Base-by-base conservation (phyloP, 2,329 filamentous ascomycete species). In the Colletotrichum theobromicola region DNA sequence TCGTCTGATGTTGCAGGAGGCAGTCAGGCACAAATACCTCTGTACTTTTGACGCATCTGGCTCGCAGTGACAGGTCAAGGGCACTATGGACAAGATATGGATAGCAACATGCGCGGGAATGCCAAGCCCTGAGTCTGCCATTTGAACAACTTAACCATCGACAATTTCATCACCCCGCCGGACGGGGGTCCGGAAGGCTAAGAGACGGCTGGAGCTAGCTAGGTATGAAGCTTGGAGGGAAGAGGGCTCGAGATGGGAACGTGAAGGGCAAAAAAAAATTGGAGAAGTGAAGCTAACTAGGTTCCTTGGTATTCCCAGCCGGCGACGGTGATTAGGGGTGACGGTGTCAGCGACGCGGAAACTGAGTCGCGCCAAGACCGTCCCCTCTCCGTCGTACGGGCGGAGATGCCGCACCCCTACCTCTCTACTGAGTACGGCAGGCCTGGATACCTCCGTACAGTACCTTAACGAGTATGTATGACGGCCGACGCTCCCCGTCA, bases 241-340 rank as follows among this genome's bases (percentile, higher is more conserved):
- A 13, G 26, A 62, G 34, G n/a, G 32, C 34, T 24, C 30, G 62
- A 60, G 62, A 67, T 30, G 26, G 65, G n/a, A n/a, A n/a, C n/a
- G n/a, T n/a, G n/a, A 28, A 18, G 28, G n/a, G 42, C n/a, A n/a
- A n/a, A 21, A 50, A 50, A 64, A 57, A 72, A 35, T 30, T 67
- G 68, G 62, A 67, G 62, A 72, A 67, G 62, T 72, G 68, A 74
- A 74, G 72, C 72, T 67, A 46, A 71, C 72, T 67, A 67, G 42
- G 72, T 74, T 72, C 32, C 72, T 74, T 74, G 68, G 72, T 66
- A 67, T 67, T 50, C 35, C 42, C 53, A 34, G 34, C 26, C 28
- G n/a, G 53, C 32, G 53, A 26, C 28, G n/a, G 53, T 42, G 53
- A 26, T 21, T 57, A 65, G 21, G 34, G 58, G 58, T 35, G 26